These are phyloP conservation scores for Ophiocordyceps camponoti-leonardi DNA, from an alignment of 2,329 filamentous ascomycete genomes.

Conservation along the genomic window DNA sequence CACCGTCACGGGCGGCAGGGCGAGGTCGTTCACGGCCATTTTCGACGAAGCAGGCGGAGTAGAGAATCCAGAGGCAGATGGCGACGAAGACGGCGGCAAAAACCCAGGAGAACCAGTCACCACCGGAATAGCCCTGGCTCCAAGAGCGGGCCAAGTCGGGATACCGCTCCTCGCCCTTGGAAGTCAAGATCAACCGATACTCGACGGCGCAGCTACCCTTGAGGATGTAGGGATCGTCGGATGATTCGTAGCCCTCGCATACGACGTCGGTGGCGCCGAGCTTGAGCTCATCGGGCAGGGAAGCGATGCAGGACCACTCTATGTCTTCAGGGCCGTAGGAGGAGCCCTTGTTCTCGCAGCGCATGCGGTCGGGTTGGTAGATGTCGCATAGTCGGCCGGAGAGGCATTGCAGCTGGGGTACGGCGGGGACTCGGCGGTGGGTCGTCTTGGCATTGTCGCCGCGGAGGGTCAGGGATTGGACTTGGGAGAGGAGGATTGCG, in stretches of 20 bases:
- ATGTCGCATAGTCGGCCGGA: constrained; percentile 50
- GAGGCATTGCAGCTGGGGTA: constrained; percentile 66
- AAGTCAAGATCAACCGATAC: constrained; percentile 66
- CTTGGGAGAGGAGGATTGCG: constrained; percentile 40
- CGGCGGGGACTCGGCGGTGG: constrained; percentile 55
- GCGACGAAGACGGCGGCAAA: constrained; percentile 47
- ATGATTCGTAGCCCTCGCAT: constrained; percentile 70
- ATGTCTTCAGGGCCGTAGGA: constrained; percentile 68
- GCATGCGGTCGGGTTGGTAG: constrained; percentile 65
- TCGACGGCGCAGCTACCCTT: constrained; percentile 88
- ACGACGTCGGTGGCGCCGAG: constrained; percentile 78
- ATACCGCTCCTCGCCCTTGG: constrained; percentile 54
- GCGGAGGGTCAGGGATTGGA: constrained; percentile 65
- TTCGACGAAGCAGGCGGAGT: constrained; percentile 25
- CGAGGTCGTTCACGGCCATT: constrained; percentile 4
- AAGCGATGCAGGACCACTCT: constrained; percentile 72
- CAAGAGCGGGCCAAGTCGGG: constrained; percentile 31
- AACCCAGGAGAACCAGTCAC: constrained; percentile 21
- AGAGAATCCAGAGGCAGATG: constrained; percentile 45
- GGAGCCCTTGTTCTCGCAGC: constrained; percentile 71
- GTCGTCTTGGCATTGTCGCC: constrained; percentile 46
- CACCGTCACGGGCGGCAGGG: constrained; percentile 12
- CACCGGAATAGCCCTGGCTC: constrained; percentile 10
- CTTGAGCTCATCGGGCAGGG: constrained; percentile 42
- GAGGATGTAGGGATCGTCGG: constrained; percentile 72